Evolutionary conservation across 2,329 filamentous ascomycete genomes (phyloP).

Genomic region (Phialemonium atrogriseum): DNA sequence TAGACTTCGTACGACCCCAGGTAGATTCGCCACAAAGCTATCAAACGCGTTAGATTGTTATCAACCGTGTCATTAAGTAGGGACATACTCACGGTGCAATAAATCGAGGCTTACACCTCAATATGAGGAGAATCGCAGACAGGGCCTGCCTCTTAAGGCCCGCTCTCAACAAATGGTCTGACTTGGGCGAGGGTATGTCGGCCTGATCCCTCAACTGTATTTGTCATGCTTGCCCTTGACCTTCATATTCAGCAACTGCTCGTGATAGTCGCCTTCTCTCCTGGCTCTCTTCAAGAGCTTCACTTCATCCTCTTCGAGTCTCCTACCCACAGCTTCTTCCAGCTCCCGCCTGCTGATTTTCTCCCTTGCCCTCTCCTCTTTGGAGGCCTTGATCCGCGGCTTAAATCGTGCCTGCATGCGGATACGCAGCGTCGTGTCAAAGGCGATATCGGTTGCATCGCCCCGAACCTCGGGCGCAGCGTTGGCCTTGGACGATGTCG

Average conservation of each 20-base stretch:
- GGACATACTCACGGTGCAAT: too few relatives aligned
- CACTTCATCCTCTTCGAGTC: conserved; percentile 78
- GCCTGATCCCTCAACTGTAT: conserved; percentile 38
- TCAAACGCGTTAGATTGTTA: too few relatives aligned
- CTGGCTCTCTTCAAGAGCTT: conserved; percentile 73
- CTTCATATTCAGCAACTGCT: conserved; percentile 76
- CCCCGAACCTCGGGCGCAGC: conserved; percentile 61
- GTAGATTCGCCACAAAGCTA: too few relatives aligned
- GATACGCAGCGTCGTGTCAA: conserved; percentile 66
- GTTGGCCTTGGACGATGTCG: conserved; percentile 37
- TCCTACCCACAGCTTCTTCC: conserved; percentile 69
- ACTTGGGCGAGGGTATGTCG: too few relatives aligned
- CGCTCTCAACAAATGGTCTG: too few relatives aligned
- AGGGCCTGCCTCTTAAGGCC: too few relatives aligned
- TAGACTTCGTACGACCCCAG: too few relatives aligned
- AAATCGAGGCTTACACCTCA: too few relatives aligned
- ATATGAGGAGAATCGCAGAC: too few relatives aligned
- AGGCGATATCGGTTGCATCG: conserved; percentile 59
- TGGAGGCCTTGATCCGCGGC: conserved; percentile 67
- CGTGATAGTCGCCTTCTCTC: conserved; percentile 82
- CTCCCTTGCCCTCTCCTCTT: conserved; percentile 74
- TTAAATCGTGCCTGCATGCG: conserved; percentile 96
- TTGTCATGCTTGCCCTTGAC: conserved; percentile 93
- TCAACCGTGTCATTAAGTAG: too few relatives aligned
- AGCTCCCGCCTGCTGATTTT: conserved; percentile 83